Evolutionary conservation across 2,329 filamentous ascomycete genomes (phyloP).

Genomic region (Cercospora sp.): DNA sequence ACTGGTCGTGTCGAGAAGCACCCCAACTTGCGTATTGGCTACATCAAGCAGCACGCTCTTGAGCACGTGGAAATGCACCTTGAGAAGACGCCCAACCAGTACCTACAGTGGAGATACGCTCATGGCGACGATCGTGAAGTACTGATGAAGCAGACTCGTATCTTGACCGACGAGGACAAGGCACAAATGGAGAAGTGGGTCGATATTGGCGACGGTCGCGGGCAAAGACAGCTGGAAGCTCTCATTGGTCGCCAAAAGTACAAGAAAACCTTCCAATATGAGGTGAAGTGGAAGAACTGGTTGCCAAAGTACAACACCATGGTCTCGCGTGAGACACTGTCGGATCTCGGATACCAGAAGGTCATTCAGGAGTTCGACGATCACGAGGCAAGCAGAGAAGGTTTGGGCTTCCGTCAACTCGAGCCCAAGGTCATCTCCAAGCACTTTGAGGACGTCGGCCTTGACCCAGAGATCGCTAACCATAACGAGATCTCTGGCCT

Average conservation of each 20-base stretch:
- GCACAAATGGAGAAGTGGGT: conserved; percentile 89
- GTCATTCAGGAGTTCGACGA: conserved; percentile 97
- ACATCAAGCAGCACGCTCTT: conserved; percentile 98
- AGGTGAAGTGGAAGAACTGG: conserved; percentile 89
- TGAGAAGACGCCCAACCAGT: conserved; percentile 98
- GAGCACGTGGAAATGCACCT: conserved; percentile 99
- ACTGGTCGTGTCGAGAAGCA: conserved; percentile 93
- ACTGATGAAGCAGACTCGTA: conserved; percentile 93
- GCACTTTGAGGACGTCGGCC: conserved; percentile 95
- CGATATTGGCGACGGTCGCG: conserved; percentile 80
- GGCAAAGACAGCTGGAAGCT: conserved; percentile 74
- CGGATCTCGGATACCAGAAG: conserved; percentile 85
- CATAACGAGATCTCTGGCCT: conserved; percentile 97
- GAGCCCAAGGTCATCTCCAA: conserved; percentile 93
- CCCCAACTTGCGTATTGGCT: conserved; percentile 96
- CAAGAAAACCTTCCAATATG: conserved; percentile 99
- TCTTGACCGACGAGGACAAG: conserved; percentile 80
- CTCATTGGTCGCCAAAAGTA: conserved; percentile 96
- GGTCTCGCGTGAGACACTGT: conserved; percentile 87
- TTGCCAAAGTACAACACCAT: conserved; percentile 92
- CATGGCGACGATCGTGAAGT: conserved; percentile 97
- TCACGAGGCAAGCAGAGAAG: conserved; percentile 96
- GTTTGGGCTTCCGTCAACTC: conserved; percentile 91
- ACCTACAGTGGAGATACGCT: conserved; percentile 96
- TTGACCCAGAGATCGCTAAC: conserved; percentile 97